Conservation (phyloP, 2,329 filamentous ascomycete genomes). For the Helotiales sp. region DNA sequence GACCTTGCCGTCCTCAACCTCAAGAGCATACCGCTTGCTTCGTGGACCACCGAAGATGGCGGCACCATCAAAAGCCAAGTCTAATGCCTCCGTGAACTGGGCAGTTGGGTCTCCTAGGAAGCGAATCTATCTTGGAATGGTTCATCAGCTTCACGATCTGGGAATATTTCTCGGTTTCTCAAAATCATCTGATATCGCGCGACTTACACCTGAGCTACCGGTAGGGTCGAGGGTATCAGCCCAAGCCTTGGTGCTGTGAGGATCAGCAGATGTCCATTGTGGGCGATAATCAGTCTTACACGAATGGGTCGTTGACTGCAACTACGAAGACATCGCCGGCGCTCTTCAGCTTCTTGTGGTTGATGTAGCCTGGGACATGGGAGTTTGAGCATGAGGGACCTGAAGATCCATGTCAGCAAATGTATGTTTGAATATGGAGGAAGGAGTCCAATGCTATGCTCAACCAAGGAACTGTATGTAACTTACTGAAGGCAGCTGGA, state of each 20-base stretch:
- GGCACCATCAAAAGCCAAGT: conserved; percentile 79
- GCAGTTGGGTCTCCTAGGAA: conserved; percentile 85
- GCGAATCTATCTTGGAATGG: conserved; percentile 67
- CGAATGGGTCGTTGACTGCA: conserved; percentile 92
- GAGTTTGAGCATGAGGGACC: conserved; percentile 66
- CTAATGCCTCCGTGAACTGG: conserved; percentile 81
- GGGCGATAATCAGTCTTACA: conserved; percentile 61
- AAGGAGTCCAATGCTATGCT: neutral
- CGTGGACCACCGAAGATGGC: conserved; percentile 82
- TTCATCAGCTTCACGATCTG: neutral
- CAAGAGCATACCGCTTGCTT: conserved; percentile 86
- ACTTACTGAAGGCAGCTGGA: conserved; percentile 74
- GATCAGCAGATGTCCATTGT: neutral
- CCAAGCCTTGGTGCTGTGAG: conserved; percentile 85
- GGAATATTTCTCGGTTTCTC: neutral
- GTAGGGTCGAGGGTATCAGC: conserved; percentile 75
- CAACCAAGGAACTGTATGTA: neutral
- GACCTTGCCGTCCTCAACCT: conserved; percentile 84
- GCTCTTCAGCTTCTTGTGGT: conserved; percentile 75
- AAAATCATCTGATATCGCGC: neutral
- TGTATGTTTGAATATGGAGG: neutral
- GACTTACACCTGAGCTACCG: conserved; percentile 73
- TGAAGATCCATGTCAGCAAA: conserved; percentile 31
- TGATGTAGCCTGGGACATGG: conserved; percentile 88
- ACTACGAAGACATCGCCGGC: conserved; percentile 89